These are phyloP conservation scores for Aspergillus caelatus DNA, from an alignment of 2,329 filamentous ascomycete species.

Conservation along the genomic window DNA sequence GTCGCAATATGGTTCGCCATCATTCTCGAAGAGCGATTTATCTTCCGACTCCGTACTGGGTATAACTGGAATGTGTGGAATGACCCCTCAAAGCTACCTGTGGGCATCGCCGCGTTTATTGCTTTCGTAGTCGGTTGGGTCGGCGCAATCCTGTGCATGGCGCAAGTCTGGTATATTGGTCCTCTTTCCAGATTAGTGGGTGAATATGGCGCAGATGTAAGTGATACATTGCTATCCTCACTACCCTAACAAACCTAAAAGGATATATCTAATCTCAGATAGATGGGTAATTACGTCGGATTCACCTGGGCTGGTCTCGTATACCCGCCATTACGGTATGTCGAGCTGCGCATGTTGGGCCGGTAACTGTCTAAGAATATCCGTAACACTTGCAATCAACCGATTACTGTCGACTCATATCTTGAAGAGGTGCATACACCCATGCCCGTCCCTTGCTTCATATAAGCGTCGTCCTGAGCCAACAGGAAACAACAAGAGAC, in stretches of 20 bases:
- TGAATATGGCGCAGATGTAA: conserved; percentile 60
- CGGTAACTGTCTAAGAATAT: conserved; percentile 34
- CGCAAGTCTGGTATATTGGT: conserved; percentile 70
- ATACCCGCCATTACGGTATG: conserved; percentile 56
- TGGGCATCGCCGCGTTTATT: conserved; percentile 63
- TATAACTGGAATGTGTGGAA: conserved; percentile 68
- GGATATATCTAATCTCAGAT: conserved; percentile 14
- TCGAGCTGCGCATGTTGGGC: conserved; percentile 55
- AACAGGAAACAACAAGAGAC: neutral
- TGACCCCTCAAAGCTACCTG: conserved; percentile 59
- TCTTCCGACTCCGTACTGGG: conserved; percentile 58
- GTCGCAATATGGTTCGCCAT: conserved; percentile 67
- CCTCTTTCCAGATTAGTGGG: conserved; percentile 62
- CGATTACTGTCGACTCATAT: neutral
- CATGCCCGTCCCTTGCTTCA: neutral
- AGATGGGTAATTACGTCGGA: conserved; percentile 63
- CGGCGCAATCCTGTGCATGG: conserved; percentile 68
- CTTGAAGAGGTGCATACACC: neutral
- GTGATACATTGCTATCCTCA: conserved; percentile 24
- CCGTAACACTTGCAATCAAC: neutral
- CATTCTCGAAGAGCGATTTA: conserved; percentile 59
- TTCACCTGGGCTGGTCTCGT: conserved; percentile 62
- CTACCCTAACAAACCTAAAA: neutral
- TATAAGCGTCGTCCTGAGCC: neutral
- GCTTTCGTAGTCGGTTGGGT: conserved; percentile 68